Evolutionary conservation across 2,329 filamentous ascomycete species (phyloP), one percentile per base, ranked within the genome.

Genomic region (Colletotrichum euphorbiae): DNA sequence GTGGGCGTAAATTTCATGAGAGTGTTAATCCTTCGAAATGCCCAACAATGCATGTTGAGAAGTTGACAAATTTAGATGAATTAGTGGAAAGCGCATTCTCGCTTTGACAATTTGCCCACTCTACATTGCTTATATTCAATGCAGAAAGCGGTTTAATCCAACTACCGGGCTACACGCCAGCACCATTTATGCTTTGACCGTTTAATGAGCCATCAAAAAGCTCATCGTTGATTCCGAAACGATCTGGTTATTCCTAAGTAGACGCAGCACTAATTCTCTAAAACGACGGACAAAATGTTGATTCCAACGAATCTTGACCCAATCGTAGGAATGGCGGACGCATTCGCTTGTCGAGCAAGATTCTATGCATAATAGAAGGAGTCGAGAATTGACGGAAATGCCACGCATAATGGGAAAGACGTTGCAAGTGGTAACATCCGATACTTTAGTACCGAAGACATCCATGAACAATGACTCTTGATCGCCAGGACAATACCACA

Each of bases 41-140:
- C 15, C 28, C 6, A 48, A 1, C 3, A n/a, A 13, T 15, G 33
- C 40, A 36, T 31, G 31, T 42, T 12, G 15, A 8, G 2, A 15
- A 12, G n/a, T 17, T 21, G 15, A 13, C 8, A 46, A 46, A 17
- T 51, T 21, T 9, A 19, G 52, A 57, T 24, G 21, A 21, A 9
- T 12, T 48, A 28, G 13, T 6, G 12, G 13, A 19, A 21, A 6
- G 11, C 19, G n/a, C 15, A 50, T 45, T 19, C 36, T 17, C 46
- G 65, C 65, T 54, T 58, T 68, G 65, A 68, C 60, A 31, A n/a
- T 62, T 62, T 11, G 57, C 50, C 57, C 57, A 62, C 31, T 43
- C 31, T 42, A 31, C 4, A 8, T 2, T 11, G 8, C 21, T n/a
- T 19, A 45, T n/a, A 9, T 15, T 51, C 40, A 43, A 64, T 67